These are phyloP conservation scores for Puccinia hordei DNA, from an alignment of 1,284 basidiomycete species.

Conservation along the genomic window DNA sequence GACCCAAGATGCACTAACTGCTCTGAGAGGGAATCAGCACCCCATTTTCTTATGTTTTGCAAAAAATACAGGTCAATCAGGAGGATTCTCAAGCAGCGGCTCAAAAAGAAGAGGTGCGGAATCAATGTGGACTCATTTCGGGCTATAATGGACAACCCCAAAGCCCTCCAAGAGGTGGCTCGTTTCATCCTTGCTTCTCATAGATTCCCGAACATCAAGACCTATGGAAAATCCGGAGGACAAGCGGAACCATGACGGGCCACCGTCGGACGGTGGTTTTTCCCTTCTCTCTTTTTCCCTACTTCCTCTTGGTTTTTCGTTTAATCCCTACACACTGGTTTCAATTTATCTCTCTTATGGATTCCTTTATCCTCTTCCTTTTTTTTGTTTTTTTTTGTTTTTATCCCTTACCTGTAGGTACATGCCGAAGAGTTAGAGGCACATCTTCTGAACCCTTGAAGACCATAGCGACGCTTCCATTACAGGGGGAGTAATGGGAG, in stretches of 20 bases:
- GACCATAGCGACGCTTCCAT: not conserved
- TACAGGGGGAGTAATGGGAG: conserved; percentile 4
- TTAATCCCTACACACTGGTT: not conserved
- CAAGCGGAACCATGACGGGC: not conserved
- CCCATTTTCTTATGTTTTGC: too few relatives aligned
- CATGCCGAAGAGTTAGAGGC: not conserved
- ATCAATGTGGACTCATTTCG: not conserved
- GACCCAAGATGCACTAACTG: too few relatives aligned
- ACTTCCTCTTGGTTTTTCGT: not conserved
- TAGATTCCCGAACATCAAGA: not conserved
- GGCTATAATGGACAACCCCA: not conserved
- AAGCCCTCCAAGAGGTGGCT: not conserved
- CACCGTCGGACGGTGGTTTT: not conserved
- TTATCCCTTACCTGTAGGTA: not conserved
- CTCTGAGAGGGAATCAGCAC: too few relatives aligned
- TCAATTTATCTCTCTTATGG: not conserved
- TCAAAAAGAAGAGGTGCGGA: not conserved
- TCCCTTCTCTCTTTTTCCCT: not conserved
- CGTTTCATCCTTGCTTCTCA: not conserved
- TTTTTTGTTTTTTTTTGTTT: not conserved
- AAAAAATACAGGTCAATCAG: too few relatives aligned
- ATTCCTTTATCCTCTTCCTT: not conserved
- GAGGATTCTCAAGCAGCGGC: not conserved
- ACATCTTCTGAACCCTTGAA: not conserved
- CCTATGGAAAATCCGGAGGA: not conserved